phyloP scores from a whole-genome alignment of 2,329 filamentous ascomycete species.

The Cladophialophora psammophila region DNA sequence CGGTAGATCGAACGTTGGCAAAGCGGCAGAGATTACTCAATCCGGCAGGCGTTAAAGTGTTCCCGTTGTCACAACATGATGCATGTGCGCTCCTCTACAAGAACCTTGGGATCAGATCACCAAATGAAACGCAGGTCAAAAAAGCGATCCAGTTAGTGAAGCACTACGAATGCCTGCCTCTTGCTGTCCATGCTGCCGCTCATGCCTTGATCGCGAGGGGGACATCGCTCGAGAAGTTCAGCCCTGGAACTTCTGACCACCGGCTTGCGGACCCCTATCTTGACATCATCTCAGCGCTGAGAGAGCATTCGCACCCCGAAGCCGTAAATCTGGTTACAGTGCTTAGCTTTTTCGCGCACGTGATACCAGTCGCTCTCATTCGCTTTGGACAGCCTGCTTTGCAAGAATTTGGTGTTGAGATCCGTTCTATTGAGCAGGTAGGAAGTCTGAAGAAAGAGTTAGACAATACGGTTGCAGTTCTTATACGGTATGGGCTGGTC shows the following conservation, averaged over 20 bases:
- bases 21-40: constrained; percentile 67
- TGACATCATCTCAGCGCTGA: constrained; percentile 57
- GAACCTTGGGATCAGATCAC: constrained; percentile 65
- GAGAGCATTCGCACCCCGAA: constrained; percentile 52
- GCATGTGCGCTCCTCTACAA: constrained; percentile 68
- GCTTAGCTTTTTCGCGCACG: constrained; percentile 69
- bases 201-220: constrained; percentile 67
- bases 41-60: constrained; percentile 65
- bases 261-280: constrained; percentile 60
- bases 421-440: constrained; percentile 47
- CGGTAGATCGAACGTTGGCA: constrained; percentile 65
- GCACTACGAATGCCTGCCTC: constrained; percentile 68
- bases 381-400: constrained; percentile 58
- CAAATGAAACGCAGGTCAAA: constrained; percentile 62
- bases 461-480: constrained; percentile 54
- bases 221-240: constrained; percentile 68
- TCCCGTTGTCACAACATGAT: constrained; percentile 62
- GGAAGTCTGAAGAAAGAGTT: constrained; percentile 48
- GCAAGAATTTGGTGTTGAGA: constrained; percentile 46
- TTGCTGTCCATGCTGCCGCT: constrained; percentile 72
- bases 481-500: constrained; percentile 56
- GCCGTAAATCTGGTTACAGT: constrained; percentile 71
- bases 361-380: constrained; percentile 72
- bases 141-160: constrained; percentile 69
- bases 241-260: constrained; percentile 62